Conservation (phyloP, 2,329 filamentous ascomycete genomes). For the Fusarium tjaetaba region DNA sequence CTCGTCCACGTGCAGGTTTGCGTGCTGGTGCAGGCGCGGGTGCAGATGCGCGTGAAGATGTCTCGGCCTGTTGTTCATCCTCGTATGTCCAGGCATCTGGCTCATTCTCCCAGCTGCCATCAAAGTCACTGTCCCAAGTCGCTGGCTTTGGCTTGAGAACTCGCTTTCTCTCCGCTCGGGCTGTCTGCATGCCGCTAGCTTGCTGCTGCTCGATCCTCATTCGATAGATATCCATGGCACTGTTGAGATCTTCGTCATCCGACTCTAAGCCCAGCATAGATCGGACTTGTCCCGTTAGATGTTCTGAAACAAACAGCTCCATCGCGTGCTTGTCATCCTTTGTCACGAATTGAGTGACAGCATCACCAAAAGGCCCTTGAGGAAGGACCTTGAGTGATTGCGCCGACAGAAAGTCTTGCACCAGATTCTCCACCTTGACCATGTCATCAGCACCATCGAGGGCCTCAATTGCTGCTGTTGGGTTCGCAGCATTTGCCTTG, state of each 20-base stretch:
- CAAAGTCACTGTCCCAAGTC: constrained; percentile 88
- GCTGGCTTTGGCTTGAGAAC: constrained; percentile 78
- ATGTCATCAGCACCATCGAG: constrained; percentile 66
- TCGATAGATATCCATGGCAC: constrained; percentile 78
- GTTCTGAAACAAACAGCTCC: constrained; percentile 80
- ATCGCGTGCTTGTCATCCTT: constrained; percentile 96
- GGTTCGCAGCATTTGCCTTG: constrained; percentile 56
- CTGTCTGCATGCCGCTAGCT: constrained; percentile 66
- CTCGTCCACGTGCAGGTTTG: constrained; percentile 16
- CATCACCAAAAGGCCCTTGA: constrained; percentile 91
- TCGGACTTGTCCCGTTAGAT: constrained; percentile 74
- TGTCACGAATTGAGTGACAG: constrained; percentile 90
- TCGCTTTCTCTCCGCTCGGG: constrained; percentile 49
- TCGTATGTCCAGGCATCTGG: constrained; percentile 64
- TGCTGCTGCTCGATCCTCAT: constrained; percentile 77
- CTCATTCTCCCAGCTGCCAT: constrained; percentile 86
- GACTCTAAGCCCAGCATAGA: constrained; percentile 73
- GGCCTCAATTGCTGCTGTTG: constrained; percentile 71
- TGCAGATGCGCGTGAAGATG: neutral
- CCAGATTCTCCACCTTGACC: constrained; percentile 88
- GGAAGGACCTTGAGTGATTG: constrained; percentile 94
- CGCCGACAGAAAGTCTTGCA: constrained; percentile 85
- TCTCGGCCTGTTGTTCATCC: constrained; percentile 31
- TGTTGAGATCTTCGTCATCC: constrained; percentile 73
- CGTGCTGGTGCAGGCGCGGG: constrained; percentile 8